Percentiles rank a stretch among this genome's conserved stretches.
Evolutionary conservation across 192 early-diverging fungal genomes (phyloP).

Genomic region (Pilaira anomala): DNA sequence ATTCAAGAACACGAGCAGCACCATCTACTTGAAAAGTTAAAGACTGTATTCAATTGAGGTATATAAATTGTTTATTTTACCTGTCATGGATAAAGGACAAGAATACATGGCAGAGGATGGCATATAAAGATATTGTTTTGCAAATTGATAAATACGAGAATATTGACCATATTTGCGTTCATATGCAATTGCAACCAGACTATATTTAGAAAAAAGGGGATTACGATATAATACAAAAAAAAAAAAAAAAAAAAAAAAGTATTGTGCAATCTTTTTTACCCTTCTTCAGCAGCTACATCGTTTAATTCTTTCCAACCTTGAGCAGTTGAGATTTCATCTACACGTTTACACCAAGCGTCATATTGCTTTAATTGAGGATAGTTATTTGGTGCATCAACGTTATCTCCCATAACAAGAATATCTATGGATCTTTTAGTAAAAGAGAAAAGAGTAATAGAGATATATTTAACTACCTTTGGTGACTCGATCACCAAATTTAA

Average conservation of each 20-base stretch:
- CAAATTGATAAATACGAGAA: constrained; percentile 61
- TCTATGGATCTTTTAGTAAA: constrained; percentile 29
- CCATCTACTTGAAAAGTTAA: constrained; percentile 51
- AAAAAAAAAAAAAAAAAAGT: not conserved
- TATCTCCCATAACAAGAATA: constrained; percentile 42
- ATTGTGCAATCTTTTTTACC: not conserved
- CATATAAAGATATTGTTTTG: constrained; percentile 59
- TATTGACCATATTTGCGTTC: constrained; percentile 50
- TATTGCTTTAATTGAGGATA: constrained; percentile 67
- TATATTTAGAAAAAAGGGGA: not conserved
- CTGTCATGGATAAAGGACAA: constrained; percentile 81
- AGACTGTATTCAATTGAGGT: not conserved
- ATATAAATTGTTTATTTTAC: constrained; percentile 16
- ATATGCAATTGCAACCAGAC: constrained; percentile 63
- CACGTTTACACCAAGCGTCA: constrained; percentile 62
- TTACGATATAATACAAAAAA: not conserved
- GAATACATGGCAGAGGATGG: constrained; percentile 51
- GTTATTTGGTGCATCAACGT: constrained; percentile 53
- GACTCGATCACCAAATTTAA: constrained; percentile 36
- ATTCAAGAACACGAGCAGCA: constrained; percentile 59
- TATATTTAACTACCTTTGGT: constrained; percentile 22
- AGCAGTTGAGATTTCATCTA: constrained; percentile 58
- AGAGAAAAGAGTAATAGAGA: not conserved
- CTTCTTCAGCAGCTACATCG: constrained; percentile 58
- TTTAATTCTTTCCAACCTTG: constrained; percentile 64